Base-by-base conservation (phyloP, 306 rosid species). In the Myrica gale region DNA sequence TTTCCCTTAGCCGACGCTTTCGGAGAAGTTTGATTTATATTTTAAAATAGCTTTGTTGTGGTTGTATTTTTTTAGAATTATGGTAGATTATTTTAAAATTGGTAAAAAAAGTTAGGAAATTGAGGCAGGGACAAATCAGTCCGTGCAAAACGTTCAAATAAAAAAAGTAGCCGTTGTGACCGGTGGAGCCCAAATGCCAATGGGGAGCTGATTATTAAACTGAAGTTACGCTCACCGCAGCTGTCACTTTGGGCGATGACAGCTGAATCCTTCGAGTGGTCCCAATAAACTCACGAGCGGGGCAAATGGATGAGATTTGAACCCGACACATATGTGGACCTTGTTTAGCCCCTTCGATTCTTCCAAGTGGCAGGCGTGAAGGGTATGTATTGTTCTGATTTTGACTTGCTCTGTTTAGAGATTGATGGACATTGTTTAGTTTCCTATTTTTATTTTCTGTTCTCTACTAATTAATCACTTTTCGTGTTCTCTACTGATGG, bases 301-400 rank as follows among this genome's bases (percentile, higher is more conserved):
- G 37, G 37, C 37, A 32, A 32, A 32, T 32, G 37, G 37, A 32
- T 32, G 37, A 32, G 37, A 32, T 32, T 32, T 32, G 37, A 32
- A 32, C 37, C 37, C 32, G 1, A 26, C 32, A 32, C 0, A 32
- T 32, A 32, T 32, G 3, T 32, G 37, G 37, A 32, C 37, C 37
- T n/a, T n/a, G n/a, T n/a, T n/a, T n/a, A 87, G 86, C 75, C 96
- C 93, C 53, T 90, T 88, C 11, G 91, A 95, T 76, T 90, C 96
- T 73, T 87, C 97, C 78, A 95, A 90, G n/a, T n/a, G n/a, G n/a
- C n/a, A n/a, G n/a, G 80, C 90, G 98, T 57, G 42, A 80, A 61
- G 91, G 88, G 97, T 94, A 20, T 48, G 74, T 81, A 55, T 10
- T 12, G 23, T 17, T 57, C 20, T 26, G 26, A 72, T 20, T 23